phyloP scores from a whole-genome alignment of 179 eudicot genomes.

The Heliamphora pulchella region DNA sequence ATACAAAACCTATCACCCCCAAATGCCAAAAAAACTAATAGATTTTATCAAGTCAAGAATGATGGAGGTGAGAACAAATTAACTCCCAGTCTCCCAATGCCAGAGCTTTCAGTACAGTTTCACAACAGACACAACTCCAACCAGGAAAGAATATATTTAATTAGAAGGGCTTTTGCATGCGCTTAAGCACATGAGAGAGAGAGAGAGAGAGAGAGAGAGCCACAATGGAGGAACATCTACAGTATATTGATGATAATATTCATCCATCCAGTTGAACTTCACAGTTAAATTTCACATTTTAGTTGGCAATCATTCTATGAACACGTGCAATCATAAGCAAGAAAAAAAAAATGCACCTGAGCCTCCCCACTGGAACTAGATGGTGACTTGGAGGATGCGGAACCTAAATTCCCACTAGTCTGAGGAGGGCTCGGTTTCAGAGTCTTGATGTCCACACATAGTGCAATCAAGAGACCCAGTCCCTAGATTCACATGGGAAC shows the following conservation, averaged over 20 bases:
- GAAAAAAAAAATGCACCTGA: slow-evolving; percentile 44
- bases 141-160: too few relatives aligned
- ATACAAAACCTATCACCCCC: too few relatives aligned
- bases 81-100: too few relatives aligned
- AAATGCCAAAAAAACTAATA: neutral
- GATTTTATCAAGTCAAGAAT: neutral
- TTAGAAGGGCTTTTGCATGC: too few relatives aligned
- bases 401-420: slow-evolving; percentile 66
- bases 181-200: too few relatives aligned
- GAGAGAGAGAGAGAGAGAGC: too few relatives aligned
- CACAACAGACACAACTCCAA: too few relatives aligned
- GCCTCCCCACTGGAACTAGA: slow-evolving; percentile 76
- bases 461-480: slow-evolving; percentile 26
- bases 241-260: neutral
- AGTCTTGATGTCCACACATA: slow-evolving; percentile 36
- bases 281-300: neutral
- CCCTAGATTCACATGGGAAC: slow-evolving; percentile 20
- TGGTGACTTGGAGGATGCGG: slow-evolving; percentile 55
- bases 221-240: neutral
- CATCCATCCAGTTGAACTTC: neutral
- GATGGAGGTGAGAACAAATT: too few relatives aligned
- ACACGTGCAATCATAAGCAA: neutral
- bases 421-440: slow-evolving; percentile 67
- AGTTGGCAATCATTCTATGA: slow-evolving; percentile 1
- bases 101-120: too few relatives aligned